These are phyloP conservation scores for Lentinula raphanica DNA, from an alignment of 768 basidiomycete species.

Conservation along the genomic window DNA sequence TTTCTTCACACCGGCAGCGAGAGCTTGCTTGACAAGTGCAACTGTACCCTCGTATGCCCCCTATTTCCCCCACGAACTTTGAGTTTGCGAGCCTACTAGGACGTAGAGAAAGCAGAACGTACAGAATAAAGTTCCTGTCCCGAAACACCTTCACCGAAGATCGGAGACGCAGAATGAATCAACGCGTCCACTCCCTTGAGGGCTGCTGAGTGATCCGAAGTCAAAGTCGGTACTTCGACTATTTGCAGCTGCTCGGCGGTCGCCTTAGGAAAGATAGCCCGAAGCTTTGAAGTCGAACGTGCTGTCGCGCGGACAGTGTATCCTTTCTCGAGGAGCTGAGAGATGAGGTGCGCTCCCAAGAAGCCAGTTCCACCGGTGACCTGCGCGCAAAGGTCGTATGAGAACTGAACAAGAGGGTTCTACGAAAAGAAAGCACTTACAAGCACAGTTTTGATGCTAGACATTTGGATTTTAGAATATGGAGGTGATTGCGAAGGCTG, in stretches of 20 bases:
- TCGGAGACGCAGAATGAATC: slow-evolving; percentile 4
- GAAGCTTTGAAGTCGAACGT: slow-evolving; percentile 2
- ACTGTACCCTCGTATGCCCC: slow-evolving; percentile 8
- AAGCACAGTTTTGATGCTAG: neutral
- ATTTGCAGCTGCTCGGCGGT: slow-evolving; percentile 2
- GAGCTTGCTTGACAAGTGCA: slow-evolving; percentile 9
- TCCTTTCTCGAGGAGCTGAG: slow-evolving; percentile 6
- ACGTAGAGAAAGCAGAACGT: neutral
- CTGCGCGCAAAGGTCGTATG: neutral
- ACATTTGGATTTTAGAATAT: no score
- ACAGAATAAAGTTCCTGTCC: slow-evolving; percentile 6
- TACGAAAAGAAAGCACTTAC: neutral
- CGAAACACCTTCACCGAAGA: neutral
- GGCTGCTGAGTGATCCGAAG: slow-evolving; percentile 12
- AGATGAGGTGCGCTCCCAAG: neutral
- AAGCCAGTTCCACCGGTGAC: slow-evolving; percentile 9
- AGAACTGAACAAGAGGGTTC: neutral
- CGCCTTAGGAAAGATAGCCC: slow-evolving; percentile 6
- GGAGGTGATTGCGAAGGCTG: neutral
- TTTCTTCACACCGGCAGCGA: slow-evolving; percentile 8
- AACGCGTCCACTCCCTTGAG: slow-evolving; percentile 13
- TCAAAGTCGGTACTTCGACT: slow-evolving; percentile 1
- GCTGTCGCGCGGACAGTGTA: slow-evolving; percentile 8
- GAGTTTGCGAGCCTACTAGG: neutral
- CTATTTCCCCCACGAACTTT: neutral